A percentile compares a stretch with the other conserved stretches of the same genome.
Evolutionary conservation across 2,329 filamentous ascomycete genomes (phyloP).

Genomic region (Penicillium psychrosexuale): DNA sequence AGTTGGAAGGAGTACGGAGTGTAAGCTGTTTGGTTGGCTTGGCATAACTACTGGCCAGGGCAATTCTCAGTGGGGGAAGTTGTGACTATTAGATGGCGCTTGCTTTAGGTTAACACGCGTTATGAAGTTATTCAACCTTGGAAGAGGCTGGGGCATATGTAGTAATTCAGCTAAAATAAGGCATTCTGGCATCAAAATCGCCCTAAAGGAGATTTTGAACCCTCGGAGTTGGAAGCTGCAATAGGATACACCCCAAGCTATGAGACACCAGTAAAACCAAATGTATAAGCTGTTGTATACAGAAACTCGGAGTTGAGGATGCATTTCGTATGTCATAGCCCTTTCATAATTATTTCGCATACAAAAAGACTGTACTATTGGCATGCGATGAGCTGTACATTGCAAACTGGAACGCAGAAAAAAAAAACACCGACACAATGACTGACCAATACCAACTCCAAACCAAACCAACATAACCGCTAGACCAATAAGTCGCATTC

Average conservation of each 20-base stretch:
- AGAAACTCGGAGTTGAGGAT: not conserved
- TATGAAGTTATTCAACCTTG: not conserved
- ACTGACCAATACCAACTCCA: not conserved
- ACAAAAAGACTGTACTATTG: not conserved
- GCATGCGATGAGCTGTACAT: not conserved
- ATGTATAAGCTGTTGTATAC: not conserved
- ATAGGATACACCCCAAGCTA: not conserved
- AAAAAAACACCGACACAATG: not conserved
- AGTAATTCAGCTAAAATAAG: no score
- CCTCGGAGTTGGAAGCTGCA: not conserved
- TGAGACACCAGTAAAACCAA: not conserved
- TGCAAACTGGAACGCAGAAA: not conserved
- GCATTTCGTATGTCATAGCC: constrained; percentile 2
- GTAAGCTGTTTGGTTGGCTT: no score
- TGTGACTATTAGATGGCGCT: not conserved
- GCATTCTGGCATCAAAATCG: no score
- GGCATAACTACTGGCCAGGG: no score
- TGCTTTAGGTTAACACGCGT: not conserved
- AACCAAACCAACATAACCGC: not conserved
- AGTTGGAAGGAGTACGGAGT: no score
- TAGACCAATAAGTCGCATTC: not conserved
- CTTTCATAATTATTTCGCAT: not conserved
- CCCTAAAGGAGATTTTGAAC: no score
- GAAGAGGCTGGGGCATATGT: no score
- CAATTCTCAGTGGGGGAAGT: no score